Evolutionary conservation across 306 rosid species (phyloP), one percentile per base, ranked within the genome.

Genomic region (Pyrus betulifolia): DNA sequence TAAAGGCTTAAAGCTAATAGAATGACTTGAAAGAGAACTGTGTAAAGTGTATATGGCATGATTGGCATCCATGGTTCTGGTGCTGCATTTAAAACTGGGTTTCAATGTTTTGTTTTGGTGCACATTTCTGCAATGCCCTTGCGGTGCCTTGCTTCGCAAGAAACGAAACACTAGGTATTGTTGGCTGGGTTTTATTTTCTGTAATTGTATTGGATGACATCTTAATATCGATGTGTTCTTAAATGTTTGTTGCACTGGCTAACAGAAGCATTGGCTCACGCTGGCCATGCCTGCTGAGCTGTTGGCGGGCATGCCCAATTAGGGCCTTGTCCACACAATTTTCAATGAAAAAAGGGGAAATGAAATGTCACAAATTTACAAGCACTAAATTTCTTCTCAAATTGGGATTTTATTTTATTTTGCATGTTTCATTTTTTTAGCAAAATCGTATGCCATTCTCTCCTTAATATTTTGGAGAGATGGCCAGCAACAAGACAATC

Each of bases 1-100:
- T 84, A 72, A 84, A 79, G 82, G 40, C 40, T 35, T 35, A 35
- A 35, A 6, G 40, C 40, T 66, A 80, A 77, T 79, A 77, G 82
- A 76, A 81, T 63, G 71, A 71, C 85, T 73, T 6, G 40, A 35
- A 77, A 54, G 62, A 22, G 62, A 72, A 19, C 27, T 31, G 13
- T 40, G 60, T 27, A 40, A 1, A 44, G 4, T 59, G 40, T 17
- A 33, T 57, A 30, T 57, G 72, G 49, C 40, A 35, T 35, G 40
- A 35, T 35, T 35, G 40, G 40, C 28, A 58, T 55, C 38, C 17
- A 59, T 74, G 81, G 59, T 30, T 27, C 62, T 74, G 79, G 74
- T 67, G 67, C 79, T 80, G 83, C 80, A 78, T 71, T 58, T 75
- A 45, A 72, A 46, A 66, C 61, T 79, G 44, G 74, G 35, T 42